Evolutionary conservation across 257 asterid species (phyloP).

Genomic region (Solanum chiquidenum): DNA sequence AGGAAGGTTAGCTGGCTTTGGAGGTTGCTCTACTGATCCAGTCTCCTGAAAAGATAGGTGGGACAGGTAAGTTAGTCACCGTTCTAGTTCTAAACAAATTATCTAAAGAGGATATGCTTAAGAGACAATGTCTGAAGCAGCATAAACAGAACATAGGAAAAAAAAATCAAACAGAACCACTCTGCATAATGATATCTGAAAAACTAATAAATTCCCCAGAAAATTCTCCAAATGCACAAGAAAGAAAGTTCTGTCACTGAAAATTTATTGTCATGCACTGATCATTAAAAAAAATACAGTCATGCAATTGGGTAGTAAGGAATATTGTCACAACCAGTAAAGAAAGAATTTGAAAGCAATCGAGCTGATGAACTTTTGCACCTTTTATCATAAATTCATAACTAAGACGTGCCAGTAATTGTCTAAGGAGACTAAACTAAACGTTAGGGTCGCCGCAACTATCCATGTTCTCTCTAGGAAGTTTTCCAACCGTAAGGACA

Average conservation of each 20-base stretch:
- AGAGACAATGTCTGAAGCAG: neutral
- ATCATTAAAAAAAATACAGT: neutral
- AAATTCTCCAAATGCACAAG: neutral
- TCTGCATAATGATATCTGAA: neutral
- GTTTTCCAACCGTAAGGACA: neutral
- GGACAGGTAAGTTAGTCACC: neutral
- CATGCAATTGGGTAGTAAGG: neutral
- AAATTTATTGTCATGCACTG: neutral
- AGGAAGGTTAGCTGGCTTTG: neutral
- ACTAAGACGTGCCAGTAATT: neutral
- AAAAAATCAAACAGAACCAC: neutral
- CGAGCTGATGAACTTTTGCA: neutral
- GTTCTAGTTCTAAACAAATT: neutral
- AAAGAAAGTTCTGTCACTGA: neutral
- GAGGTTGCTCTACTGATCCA: constrained; percentile 4
- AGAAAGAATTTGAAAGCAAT: neutral
- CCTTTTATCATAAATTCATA: neutral
- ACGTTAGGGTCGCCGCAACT: neutral
- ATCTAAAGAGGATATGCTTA: neutral
- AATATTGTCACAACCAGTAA: neutral
- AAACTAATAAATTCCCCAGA: neutral
- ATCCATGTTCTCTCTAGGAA: neutral
- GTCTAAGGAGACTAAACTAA: neutral
- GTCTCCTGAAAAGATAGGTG: constrained; percentile 19
- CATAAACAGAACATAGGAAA: neutral